These are phyloP conservation scores for Lecanicillium sp. DNA, from an alignment of 2,329 filamentous ascomycete species.

Conservation along the genomic window DNA sequence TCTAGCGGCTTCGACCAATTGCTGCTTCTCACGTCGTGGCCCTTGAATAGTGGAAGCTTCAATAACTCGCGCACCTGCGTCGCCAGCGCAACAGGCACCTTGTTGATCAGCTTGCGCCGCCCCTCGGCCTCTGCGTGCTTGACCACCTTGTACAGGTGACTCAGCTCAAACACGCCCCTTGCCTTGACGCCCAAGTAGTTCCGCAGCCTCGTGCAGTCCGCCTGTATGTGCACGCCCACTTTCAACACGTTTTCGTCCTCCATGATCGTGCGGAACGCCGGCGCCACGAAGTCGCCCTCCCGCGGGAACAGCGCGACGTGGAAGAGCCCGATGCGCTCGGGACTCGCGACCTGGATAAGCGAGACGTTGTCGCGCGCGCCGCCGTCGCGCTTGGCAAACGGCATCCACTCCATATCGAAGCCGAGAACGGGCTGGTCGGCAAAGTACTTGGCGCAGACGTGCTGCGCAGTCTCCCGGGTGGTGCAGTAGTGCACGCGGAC, in stretches of 20 bases:
- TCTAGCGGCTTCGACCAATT: slow-evolving; percentile 65
- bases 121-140: slow-evolving; percentile 50
- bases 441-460: slow-evolving; percentile 59
- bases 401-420: slow-evolving; percentile 83
- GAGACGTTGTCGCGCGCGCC: slow-evolving; percentile 65
- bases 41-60: slow-evolving; percentile 70
- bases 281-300: slow-evolving; percentile 58
- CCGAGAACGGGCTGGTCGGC: slow-evolving; percentile 65
- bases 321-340: slow-evolving; percentile 71
- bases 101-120: slow-evolving; percentile 56
- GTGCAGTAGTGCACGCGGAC: slow-evolving; percentile 75
- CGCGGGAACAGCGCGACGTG: slow-evolving; percentile 65
- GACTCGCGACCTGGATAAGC: slow-evolving; percentile 74
- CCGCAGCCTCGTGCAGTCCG: slow-evolving; percentile 61
- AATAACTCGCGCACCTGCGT: slow-evolving; percentile 66
- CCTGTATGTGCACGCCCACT: slow-evolving; percentile 68
- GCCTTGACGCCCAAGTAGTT: slow-evolving; percentile 60
- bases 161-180: slow-evolving; percentile 70
- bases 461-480: slow-evolving; percentile 60
- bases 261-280: slow-evolving; percentile 64
- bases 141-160: slow-evolving; percentile 73
- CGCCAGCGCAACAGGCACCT: slow-evolving; percentile 58
- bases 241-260: slow-evolving; percentile 66
- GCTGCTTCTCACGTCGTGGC: slow-evolving; percentile 59
- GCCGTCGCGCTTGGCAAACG: slow-evolving; percentile 38